Evolutionary conservation across 1,284 basidiomycete genomes (phyloP).

Genomic region (Peniophora sp.): DNA sequence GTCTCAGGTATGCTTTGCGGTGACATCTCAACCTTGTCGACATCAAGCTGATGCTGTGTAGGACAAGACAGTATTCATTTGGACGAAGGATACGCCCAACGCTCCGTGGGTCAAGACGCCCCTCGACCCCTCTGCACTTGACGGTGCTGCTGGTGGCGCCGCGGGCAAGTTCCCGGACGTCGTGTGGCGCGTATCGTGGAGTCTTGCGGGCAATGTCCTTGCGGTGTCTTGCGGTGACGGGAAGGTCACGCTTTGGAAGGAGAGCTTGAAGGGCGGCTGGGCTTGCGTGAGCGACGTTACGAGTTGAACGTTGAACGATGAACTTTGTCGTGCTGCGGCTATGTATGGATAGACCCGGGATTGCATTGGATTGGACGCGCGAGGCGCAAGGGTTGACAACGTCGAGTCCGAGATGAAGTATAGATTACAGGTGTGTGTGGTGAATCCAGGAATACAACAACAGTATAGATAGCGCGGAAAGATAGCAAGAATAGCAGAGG

Average conservation of each 20-base stretch:
- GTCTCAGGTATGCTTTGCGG: constrained; percentile 69
- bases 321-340: neutral
- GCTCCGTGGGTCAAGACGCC: constrained; percentile 82
- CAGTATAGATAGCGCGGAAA: too few relatives aligned
- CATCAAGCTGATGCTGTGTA: constrained; percentile 16
- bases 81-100: constrained; percentile 80
- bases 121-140: constrained; percentile 66
- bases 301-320: constrained; percentile 55
- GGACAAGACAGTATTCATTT: constrained; percentile 91
- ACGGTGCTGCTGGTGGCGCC: constrained; percentile 30
- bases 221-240: constrained; percentile 98
- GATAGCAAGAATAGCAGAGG: too few relatives aligned
- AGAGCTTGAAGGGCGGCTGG: constrained; percentile 90
- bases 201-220: constrained; percentile 90
- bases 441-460: too few relatives aligned
- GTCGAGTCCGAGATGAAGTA: too few relatives aligned
- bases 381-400: too few relatives aligned
- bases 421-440: too few relatives aligned
- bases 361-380: too few relatives aligned
- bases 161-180: constrained; percentile 86
- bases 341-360: constrained; percentile 2
- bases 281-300: constrained; percentile 94
- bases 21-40: neutral
- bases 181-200: constrained; percentile 98
- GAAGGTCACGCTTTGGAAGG: constrained; percentile 98